Conservation (phyloP, 257 asterid species). For the Solanum verrucosum region DNA sequence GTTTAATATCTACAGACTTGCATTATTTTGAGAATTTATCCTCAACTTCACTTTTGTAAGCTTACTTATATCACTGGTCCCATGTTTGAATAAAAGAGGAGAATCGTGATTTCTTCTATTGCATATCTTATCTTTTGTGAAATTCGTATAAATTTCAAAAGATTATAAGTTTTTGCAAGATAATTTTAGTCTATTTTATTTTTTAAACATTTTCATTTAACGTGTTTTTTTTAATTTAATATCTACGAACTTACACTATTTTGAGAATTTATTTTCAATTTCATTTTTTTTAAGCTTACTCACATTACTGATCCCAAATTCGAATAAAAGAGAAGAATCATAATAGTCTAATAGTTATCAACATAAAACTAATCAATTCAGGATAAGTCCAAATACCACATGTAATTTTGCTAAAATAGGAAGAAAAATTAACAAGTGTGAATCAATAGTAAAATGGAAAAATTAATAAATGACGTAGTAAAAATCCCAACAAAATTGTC, state of each 20-base stretch:
- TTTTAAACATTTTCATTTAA: too few species aligned
- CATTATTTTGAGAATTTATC: too few species aligned
- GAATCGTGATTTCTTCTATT: too few species aligned
- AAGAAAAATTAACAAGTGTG: background rate
- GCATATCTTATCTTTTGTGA: too few species aligned
- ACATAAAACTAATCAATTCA: background rate
- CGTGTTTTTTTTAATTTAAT: too few species aligned
- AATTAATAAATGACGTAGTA: background rate
- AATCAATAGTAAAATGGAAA: background rate
- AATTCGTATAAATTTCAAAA: too few species aligned
- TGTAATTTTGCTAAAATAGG: background rate
- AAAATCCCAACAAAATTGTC: background rate
- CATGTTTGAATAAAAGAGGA: background rate
- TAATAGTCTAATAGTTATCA: background rate
- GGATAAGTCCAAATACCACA: background rate
- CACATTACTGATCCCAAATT: background rate
- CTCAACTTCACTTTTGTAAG: too few species aligned
- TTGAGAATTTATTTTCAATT: too few species aligned
- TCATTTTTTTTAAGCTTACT: background rate
- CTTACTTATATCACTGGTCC: background rate
- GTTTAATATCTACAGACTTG: too few species aligned
- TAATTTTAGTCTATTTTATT: too few species aligned
- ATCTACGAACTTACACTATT: too few species aligned
- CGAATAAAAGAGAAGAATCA: background rate
- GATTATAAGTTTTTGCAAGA: background rate